Base-by-base conservation (phyloP, 768 basidiomycete species). In the Butyriboletus loyo region DNA sequence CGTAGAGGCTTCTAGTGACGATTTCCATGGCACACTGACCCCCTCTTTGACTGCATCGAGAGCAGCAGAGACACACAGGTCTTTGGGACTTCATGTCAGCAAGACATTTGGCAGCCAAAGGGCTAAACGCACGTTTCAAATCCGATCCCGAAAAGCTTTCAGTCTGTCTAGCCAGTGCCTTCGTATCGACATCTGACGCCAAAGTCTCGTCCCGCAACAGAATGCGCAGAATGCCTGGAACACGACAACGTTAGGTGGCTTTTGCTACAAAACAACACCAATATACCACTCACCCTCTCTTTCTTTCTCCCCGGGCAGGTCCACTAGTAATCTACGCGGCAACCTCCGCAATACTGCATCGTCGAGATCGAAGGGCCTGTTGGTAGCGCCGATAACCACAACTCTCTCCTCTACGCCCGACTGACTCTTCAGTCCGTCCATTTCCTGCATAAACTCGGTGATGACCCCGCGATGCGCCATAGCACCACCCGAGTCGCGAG, bases 381-480 rank as follows among this genome's bases (percentile, higher is more conserved):
- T 98, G 2, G 95, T 97, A 2, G 94, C 94, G 36, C 95, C 94
- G 46, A 98, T 92, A 44, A 98, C 86, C 50, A 96, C 86, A 51
- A 97, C 84, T 55, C 83, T 83, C 56, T 89, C 84, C 49, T 92
- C 88, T 56, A 79, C 80, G 11, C 66, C 52, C 7, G 54, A 47
- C 21, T 58, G 66, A 9, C 88, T 81, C 66, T 84, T 88, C 52
- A 98, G 73, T 3, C 94, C 94, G 62, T 98, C 94, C 93, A 98
- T 96, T 67, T 96, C 92, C 65, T 91, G 89, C 90, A 94, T 92
- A 68, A 92, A 92, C 68, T 94, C 89, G 10, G 91, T 93, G 65
- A 91, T 87, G 46, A 95, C 83, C 40, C 91, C 88, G 36, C 92
- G 78, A 62, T 96, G 92, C 6, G 92, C 91, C 61, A 88, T 79